phyloP scores from a whole-genome alignment of 352 stramenopile genomes.

The Elongisporangium anandrum region DNA sequence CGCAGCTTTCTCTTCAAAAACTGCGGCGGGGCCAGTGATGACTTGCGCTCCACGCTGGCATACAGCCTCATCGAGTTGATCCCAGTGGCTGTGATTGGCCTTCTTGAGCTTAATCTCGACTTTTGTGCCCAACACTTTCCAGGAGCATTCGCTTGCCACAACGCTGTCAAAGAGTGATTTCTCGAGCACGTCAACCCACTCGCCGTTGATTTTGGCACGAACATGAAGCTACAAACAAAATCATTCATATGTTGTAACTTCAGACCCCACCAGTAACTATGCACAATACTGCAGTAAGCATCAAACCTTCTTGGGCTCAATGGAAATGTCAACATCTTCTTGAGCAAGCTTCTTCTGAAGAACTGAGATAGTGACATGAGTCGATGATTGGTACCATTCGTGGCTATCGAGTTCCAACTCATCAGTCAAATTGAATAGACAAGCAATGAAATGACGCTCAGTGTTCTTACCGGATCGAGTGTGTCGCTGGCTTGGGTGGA shows the following conservation, averaged over 20 bases:
- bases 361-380: constrained; percentile 78
- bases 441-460: not conserved
- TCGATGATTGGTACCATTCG: constrained; percentile 85
- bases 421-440: not conserved
- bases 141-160: constrained; percentile 43
- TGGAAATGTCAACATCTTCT: constrained; percentile 56
- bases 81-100: constrained; percentile 47
- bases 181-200: constrained; percentile 55
- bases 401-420: constrained; percentile 31
- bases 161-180: constrained; percentile 75
- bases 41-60: constrained; percentile 39
- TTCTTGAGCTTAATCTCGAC: constrained; percentile 81
- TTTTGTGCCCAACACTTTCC: constrained; percentile 60
- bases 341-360: constrained; percentile 75
- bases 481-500: constrained; percentile 8
- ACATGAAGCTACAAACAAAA: constrained; percentile 28
- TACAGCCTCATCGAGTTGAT: constrained; percentile 64
- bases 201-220: constrained; percentile 38
- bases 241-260: not conserved
- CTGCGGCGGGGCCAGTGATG: constrained; percentile 45
- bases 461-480: constrained; percentile 21
- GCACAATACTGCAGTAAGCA: too few relatives aligned
- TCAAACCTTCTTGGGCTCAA: constrained; percentile 43
- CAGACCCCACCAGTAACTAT: not conserved
- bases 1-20: constrained; percentile 55